These are phyloP conservation scores for Aureobasidium vineae DNA, from an alignment of 2,329 filamentous ascomycete genomes.

Conservation along the genomic window DNA sequence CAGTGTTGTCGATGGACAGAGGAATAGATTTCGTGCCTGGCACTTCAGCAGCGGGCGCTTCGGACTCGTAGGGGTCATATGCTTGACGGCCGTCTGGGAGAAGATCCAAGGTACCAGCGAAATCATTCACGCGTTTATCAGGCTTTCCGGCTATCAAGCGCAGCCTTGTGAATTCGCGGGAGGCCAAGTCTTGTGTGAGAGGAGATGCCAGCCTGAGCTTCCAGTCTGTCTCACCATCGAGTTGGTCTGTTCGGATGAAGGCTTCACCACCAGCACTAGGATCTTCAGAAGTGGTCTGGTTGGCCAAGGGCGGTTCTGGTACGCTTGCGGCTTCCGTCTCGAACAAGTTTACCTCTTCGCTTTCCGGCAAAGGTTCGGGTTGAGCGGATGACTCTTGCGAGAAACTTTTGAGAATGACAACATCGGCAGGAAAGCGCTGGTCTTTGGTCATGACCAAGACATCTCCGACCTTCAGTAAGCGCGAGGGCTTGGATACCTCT, in stretches of 20 bases:
- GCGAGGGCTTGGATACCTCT: slow-evolving; percentile 76
- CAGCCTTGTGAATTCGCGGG: slow-evolving; percentile 65
- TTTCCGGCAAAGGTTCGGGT: slow-evolving; percentile 49
- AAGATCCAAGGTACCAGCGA: slow-evolving; percentile 83
- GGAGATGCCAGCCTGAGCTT: slow-evolving; percentile 87
- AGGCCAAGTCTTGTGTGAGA: slow-evolving; percentile 73
- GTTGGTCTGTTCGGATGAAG: slow-evolving; percentile 94
- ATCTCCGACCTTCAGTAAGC: slow-evolving; percentile 89
- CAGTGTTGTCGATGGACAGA: slow-evolving; percentile 92
- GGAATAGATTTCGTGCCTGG: slow-evolving; percentile 55
- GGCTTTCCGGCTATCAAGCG: slow-evolving; percentile 82
- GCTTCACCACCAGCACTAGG: slow-evolving; percentile 69
- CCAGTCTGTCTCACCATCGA: slow-evolving; percentile 98
- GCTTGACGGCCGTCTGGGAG: slow-evolving; percentile 53
- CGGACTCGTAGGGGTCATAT: slow-evolving; percentile 43
- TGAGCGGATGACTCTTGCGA: slow-evolving; percentile 41
- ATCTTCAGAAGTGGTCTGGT: slow-evolving; percentile 39
- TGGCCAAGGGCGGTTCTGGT: slow-evolving; percentile 35
- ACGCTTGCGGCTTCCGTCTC: slow-evolving; percentile 32
- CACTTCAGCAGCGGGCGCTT: slow-evolving; percentile 25
- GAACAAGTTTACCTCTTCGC: slow-evolving; percentile 36
- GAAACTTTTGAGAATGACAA: slow-evolving; percentile 84
- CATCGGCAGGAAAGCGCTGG: slow-evolving; percentile 89
- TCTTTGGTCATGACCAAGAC: slow-evolving; percentile 92
- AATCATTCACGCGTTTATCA: slow-evolving; percentile 92